Percentiles rank a stretch among this genome's conserved stretches.
phyloP scores from a whole-genome alignment of 148 eudicot species.

The Drosera capensis region DNA sequence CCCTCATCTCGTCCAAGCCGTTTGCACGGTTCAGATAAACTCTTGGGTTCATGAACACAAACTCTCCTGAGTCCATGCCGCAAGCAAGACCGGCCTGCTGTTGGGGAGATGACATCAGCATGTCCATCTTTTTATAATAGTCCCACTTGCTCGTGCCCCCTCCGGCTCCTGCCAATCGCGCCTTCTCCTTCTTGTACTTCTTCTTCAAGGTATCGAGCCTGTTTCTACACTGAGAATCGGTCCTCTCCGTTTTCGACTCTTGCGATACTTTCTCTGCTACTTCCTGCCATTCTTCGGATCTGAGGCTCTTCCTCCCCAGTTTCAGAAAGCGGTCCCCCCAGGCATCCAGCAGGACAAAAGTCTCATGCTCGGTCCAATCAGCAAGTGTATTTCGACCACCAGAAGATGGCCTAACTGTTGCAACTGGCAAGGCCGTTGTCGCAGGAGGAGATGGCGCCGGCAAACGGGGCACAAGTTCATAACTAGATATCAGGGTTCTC shows the following conservation, averaged over 20 bases:
- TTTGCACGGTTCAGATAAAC: constrained; percentile 73
- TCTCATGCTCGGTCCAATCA: constrained; percentile 59
- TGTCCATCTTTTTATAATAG: constrained; percentile 62
- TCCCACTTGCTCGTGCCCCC: constrained; percentile 58
- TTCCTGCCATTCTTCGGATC: constrained; percentile 81
- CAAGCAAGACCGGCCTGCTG: constrained; percentile 56
- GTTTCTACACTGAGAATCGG: constrained; percentile 52
- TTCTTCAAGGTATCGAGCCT: constrained; percentile 54
- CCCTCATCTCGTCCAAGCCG: constrained; percentile 85
- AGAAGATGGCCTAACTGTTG: neutral
- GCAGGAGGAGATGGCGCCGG: neutral
- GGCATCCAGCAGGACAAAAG: constrained; percentile 37
- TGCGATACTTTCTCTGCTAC: constrained; percentile 71
- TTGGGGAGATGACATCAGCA: constrained; percentile 46
- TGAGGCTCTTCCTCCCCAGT: constrained; percentile 63
- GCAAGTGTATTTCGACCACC: neutral
- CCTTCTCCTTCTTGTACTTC: constrained; percentile 71
- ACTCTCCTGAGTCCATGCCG: constrained; percentile 92
- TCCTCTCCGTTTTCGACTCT: constrained; percentile 24
- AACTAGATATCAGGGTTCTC: neutral
- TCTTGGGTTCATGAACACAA: constrained; percentile 75
- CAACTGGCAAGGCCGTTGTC: neutral
- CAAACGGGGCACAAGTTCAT: neutral
- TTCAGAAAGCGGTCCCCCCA: constrained; percentile 83
- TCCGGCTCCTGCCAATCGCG: constrained; percentile 27